These are phyloP conservation scores for Pisolithus tinctorius DNA, from an alignment of 768 basidiomycete genomes.

Conservation along the genomic window DNA sequence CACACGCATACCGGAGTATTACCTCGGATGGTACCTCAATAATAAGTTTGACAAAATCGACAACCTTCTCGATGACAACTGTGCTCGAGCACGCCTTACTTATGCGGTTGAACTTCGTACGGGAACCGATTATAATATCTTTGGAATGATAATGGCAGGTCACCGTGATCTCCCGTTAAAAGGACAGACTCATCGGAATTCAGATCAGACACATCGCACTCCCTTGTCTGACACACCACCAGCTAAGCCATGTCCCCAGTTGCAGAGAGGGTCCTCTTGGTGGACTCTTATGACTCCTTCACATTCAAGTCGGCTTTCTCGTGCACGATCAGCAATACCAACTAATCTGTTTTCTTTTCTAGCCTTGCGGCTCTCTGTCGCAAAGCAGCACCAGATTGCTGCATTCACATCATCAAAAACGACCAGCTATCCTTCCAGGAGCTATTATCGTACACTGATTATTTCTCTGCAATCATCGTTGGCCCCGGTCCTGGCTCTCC, in stretches of 20 bases:
- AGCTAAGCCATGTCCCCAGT: constrained; percentile 5
- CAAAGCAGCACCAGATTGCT: constrained; percentile 51
- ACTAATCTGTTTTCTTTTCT: not conserved
- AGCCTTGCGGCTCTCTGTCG: constrained; percentile 72
- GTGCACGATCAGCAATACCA: too few relatives aligned
- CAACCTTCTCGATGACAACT: too few relatives aligned
- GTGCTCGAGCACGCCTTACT: too few relatives aligned
- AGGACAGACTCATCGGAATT: too few relatives aligned
- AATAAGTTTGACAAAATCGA: too few relatives aligned
- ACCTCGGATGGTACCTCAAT: too few relatives aligned
- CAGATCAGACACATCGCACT: too few relatives aligned
- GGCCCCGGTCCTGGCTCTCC: constrained; percentile 83
- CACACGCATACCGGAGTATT: too few relatives aligned
- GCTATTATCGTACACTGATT: constrained; percentile 46
- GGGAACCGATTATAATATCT: too few relatives aligned
- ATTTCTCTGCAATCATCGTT: constrained; percentile 67
- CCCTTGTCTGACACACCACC: not conserved
- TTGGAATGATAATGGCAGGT: too few relatives aligned
- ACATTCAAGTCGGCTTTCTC: constrained; percentile 37
- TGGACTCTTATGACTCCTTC: constrained; percentile 86
- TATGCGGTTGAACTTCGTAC: too few relatives aligned
- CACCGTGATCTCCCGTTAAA: too few relatives aligned
- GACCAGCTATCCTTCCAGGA: constrained; percentile 46
- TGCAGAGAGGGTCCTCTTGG: constrained; percentile 52
- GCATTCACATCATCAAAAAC: constrained; percentile 69